These are phyloP conservation scores for Zygotorulaspora mrakii DNA, from an alignment of 1,139 yeast genomes.

Conservation along the genomic window DNA sequence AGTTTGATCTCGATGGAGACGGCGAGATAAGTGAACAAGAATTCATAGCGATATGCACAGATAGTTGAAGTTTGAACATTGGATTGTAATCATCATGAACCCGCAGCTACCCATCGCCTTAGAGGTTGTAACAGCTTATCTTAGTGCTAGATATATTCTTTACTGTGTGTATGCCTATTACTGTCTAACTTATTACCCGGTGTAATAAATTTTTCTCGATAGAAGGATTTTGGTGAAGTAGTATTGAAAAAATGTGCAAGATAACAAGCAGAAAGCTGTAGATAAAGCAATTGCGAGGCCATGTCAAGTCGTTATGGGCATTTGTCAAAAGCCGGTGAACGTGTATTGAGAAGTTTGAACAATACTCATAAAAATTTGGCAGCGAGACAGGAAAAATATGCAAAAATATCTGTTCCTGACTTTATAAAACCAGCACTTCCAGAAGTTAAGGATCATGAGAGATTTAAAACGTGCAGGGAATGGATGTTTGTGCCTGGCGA, in stretches of 20 bases:
- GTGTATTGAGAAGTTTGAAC: constrained; percentile 24
- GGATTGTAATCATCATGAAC: no score
- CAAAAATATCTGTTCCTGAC: constrained; percentile 34
- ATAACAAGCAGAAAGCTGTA: neutral
- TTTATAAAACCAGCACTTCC: constrained; percentile 36
- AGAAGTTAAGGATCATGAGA: constrained; percentile 39
- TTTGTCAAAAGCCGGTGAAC: constrained; percentile 33
- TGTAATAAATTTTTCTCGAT: constrained; percentile 1
- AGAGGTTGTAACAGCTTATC: no score
- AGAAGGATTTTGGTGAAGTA: no score
- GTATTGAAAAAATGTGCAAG: neutral
- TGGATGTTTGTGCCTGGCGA: constrained; percentile 60
- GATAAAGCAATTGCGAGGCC: neutral
- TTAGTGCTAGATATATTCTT: constrained; percentile 1
- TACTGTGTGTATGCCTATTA: neutral
- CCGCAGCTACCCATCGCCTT: no score
- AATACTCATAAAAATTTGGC: constrained; percentile 32
- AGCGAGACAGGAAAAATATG: constrained; percentile 31
- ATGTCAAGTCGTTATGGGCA: constrained; percentile 23
- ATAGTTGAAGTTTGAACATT: constrained; percentile 30
- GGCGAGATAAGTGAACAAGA: constrained; percentile 94
- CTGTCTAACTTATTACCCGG: constrained; percentile 1
- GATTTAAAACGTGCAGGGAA: constrained; percentile 41
- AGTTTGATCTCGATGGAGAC: constrained; percentile 93
- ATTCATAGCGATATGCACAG: constrained; percentile 85